Evolutionary conservation across 495 filamentous ascomycete genomes (phyloP).

Genomic region (Tuber microsphaerosporum): DNA sequence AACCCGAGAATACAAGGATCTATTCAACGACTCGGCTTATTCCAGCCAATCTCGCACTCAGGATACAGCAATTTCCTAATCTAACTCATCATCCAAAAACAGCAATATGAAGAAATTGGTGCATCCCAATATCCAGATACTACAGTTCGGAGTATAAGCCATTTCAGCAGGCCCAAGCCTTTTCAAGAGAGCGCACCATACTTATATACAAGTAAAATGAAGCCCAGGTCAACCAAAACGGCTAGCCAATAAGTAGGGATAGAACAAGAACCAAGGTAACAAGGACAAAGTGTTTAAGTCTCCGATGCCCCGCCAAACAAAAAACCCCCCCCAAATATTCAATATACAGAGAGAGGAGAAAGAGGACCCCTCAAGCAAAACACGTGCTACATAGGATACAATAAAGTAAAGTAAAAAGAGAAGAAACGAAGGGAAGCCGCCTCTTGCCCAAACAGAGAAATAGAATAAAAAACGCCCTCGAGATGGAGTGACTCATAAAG

Average conservation of each 20-base stretch:
- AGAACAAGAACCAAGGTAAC: neutral
- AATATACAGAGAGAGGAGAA: neutral
- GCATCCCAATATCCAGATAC: neutral
- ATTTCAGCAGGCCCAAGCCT: neutral
- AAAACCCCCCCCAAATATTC: neutral
- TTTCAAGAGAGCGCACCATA: neutral
- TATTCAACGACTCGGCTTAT: neutral
- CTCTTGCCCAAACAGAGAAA: conserved; percentile 4
- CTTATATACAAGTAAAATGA: conserved; percentile 1
- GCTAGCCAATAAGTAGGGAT: neutral
- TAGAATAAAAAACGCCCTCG: neutral
- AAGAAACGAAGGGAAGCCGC: conserved; percentile 11
- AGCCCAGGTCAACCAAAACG: neutral
- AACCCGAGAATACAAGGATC: neutral
- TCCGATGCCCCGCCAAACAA: neutral
- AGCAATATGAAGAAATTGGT: neutral
- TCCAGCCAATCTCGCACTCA: neutral
- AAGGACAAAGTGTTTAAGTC: neutral
- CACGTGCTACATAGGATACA: neutral
- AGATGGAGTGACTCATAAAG: conserved; percentile 26
- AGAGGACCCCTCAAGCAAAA: neutral
- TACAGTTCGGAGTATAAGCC: neutral
- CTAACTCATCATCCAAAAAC: neutral
- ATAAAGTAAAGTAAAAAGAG: conserved; percentile 6
- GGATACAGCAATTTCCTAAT: neutral